These are phyloP conservation scores for Corymbia calophylla DNA, from an alignment of 441 rosid species.

Conservation along the genomic window DNA sequence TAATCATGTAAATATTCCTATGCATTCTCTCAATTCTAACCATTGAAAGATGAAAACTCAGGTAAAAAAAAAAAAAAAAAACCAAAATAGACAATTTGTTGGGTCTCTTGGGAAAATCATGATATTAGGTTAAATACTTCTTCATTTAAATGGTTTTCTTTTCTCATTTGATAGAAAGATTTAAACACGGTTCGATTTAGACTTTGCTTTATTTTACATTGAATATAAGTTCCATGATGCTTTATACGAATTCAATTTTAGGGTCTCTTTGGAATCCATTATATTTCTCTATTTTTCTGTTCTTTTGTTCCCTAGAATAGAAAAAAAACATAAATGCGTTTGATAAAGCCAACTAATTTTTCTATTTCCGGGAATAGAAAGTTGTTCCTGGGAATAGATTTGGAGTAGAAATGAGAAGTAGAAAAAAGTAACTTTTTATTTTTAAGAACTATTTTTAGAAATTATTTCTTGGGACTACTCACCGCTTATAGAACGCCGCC, in stretches of 20 bases:
- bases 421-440: too few relatives aligned
- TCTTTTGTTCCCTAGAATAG: too few relatives aligned
- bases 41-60: not conserved
- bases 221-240: not conserved
- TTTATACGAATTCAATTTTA: not conserved
- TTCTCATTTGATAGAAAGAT: rapidly evolving
- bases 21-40: not conserved
- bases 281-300: too few relatives aligned
- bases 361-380: too few relatives aligned
- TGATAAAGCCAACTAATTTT: too few relatives aligned
- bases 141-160: not conserved
- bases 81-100: not conserved
- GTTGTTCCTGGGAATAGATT: too few relatives aligned
- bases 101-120: not conserved
- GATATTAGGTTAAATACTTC: not conserved
- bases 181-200: not conserved
- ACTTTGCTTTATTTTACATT: not conserved
- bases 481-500: too few relatives aligned
- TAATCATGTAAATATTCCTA: not conserved
- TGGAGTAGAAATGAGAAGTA: too few relatives aligned
- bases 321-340: too few relatives aligned
- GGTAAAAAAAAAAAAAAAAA: not conserved
- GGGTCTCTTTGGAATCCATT: too few relatives aligned
- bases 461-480: too few relatives aligned
- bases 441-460: too few relatives aligned